phyloP scores from a whole-genome alignment of 805 yeast species.

The Wickerhamomyces bovis region DNA sequence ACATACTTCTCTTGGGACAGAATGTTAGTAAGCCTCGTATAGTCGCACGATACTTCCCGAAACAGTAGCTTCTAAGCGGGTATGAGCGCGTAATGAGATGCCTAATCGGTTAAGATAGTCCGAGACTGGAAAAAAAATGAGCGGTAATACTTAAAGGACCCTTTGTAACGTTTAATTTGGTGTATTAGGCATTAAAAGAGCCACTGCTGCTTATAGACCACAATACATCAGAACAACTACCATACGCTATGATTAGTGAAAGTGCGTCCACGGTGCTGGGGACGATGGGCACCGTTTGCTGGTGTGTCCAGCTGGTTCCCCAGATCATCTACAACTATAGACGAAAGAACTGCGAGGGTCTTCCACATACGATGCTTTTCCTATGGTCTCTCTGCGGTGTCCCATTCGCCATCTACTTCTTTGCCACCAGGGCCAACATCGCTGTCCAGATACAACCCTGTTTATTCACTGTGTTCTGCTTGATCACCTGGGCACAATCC shows the following conservation, averaged over 20 bases:
- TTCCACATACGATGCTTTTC: constrained; percentile 85
- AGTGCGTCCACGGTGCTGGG: constrained; percentile 70
- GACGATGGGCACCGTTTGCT: constrained; percentile 82
- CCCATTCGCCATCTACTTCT: constrained; percentile 80
- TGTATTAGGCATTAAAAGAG: not conserved
- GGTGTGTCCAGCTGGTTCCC: constrained; percentile 91
- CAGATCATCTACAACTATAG: constrained; percentile 72
- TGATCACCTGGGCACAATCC: constrained; percentile 61
- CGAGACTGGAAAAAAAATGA: not conserved
- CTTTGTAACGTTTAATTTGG: too few relatives aligned
- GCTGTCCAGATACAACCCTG: constrained; percentile 87
- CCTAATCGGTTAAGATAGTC: not conserved
- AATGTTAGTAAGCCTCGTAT: too few relatives aligned
- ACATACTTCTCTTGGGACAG: too few relatives aligned
- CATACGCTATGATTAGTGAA: constrained; percentile 22
- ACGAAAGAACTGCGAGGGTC: constrained; percentile 75
- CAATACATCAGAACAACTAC: not conserved
- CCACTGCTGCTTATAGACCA: not conserved
- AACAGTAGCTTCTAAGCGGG: too few relatives aligned
- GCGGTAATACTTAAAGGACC: not conserved
- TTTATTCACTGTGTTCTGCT: constrained; percentile 68
- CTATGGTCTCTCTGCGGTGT: constrained; percentile 76
- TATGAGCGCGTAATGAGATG: not conserved
- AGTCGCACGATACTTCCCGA: too few relatives aligned
- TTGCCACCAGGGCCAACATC: constrained; percentile 62